Conservation (phyloP, 345 rosid genomes). For the Melaleuca quinquenervia region DNA sequence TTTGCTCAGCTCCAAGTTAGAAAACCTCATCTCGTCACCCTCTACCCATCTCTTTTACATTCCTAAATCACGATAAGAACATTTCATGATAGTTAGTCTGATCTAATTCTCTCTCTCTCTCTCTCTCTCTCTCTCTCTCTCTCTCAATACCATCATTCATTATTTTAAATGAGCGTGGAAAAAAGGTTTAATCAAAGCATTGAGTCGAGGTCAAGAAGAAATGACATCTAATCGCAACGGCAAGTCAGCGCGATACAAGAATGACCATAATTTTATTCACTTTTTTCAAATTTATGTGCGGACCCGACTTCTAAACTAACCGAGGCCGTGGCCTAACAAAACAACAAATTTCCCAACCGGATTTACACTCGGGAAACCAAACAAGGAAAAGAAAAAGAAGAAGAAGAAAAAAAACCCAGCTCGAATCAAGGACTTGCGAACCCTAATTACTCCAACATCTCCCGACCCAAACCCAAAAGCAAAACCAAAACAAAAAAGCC, state of each 20-base stretch:
- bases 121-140: not conserved
- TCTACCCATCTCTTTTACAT: not conserved
- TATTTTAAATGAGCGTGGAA: not conserved
- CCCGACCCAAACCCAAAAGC: not conserved
- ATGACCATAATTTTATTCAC: not conserved
- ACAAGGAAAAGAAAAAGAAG: no score
- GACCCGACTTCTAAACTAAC: not conserved
- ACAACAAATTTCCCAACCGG: not conserved
- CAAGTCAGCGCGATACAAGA: not conserved
- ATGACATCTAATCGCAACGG: not conserved
- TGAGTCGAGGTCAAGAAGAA: not conserved
- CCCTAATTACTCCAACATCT: not conserved
- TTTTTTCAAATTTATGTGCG: not conserved
- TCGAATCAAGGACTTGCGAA: not conserved
- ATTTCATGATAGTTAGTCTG: not conserved
- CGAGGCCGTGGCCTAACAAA: not conserved
- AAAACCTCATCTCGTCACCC: not conserved
- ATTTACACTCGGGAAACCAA: not conserved
- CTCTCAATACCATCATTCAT: not conserved
- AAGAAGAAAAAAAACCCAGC: not conserved
- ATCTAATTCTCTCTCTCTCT: not conserved
- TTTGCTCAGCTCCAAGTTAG: not conserved
- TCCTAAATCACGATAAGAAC: not conserved
- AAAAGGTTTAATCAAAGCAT: not conserved
- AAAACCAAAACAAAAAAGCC: no score